Evolutionary conservation across 257 asterid species (phyloP), one percentile per base, ranked within the genome.

Genomic region (Rubia yunnanensis): DNA sequence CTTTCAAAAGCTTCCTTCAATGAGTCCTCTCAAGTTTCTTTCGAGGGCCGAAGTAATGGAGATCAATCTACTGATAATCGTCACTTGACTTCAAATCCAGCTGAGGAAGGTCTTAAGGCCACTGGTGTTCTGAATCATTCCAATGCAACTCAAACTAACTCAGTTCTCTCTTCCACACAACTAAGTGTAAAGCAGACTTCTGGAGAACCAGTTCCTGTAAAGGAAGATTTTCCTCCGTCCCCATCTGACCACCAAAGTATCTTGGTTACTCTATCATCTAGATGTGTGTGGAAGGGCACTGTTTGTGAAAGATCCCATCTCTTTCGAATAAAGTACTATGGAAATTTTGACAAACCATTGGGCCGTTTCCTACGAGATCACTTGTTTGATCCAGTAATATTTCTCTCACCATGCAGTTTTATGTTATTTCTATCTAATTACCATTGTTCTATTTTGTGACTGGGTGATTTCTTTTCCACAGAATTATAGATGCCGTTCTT

Each of bases 271-370:
- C 77, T 89, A 65, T 92, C 96, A 32, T 89, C 99, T 1, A 79
- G 96, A 67, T 89, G 97, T 70, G 87, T 92, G 63, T 86, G 96
- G 99, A 89, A 92, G 69, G 99, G 99, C 63, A 86, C 94, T 57
- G 95, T 92, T 60, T 92, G 99, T 65, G 96, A 92, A 80, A 87
- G 90, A 73, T 84, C 97, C 20, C 96, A 87, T 79, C 85, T 92
- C 67, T 84, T 85, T 68, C 95, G 97, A 64, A 87, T 92, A 60
- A 89, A 87, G 82, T 92, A 92, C 69, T 92, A 92, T 68, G 96
- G 96, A 49, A 85, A 72, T 77, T 86, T 81, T 58, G 98, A 92
- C 82, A 87, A 86, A 84, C 97, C 98, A 64, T 73, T 92, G 85
- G 98, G 98, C 54, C 97, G 96, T 44, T 89, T 81, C 83, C 85